Evolutionary conservation across 805 yeast genomes (phyloP), one percentile per base, ranked within the genome.

Genomic region (Cyberlindnera mississippiensis): DNA sequence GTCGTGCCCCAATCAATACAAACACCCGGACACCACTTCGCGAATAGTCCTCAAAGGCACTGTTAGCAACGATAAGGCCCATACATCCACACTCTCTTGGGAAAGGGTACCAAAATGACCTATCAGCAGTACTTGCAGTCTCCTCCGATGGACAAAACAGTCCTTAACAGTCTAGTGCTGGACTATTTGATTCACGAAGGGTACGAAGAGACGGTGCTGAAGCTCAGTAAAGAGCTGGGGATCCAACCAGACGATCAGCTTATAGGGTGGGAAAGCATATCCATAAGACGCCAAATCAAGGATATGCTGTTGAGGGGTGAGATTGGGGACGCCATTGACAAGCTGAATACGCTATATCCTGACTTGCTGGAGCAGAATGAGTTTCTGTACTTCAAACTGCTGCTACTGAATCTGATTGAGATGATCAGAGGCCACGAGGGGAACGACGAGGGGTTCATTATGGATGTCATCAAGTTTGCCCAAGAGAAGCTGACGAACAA

Each of bases 161-260:
- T 37, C 13, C 35, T 50, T 33, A 53, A 51, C 41, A 44, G 67
- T 36, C 58, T 86, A 43, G 71, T 88, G 11, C 69, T 87, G 58
- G 81, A 85, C 64, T 86, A 84, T 61, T 73, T 88, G 46, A 76
- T 88, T 12, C 76, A 78, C 38, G 90, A 86, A 63, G 95, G 93
- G 0, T 82, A 84, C 57, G 80, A 80, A 45, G 72, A 78, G 12
- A 80, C 95, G 0, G 84, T 87, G 2, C 44, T 65, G 28, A 62
- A 64, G 43, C 63, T 70, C 50, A 45, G 57, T 36, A 27, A 56
- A 13, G 55, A 57, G 28, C 59, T 67, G 24, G 63, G 61, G 9
- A 27, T 50, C 16, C 37, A 51, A 8, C 55, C 64, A 35, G 63
- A 63, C 7, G 49, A 27, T 29, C 28, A 29, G 15, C 38, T 58